Conservation (phyloP, 306 rosid genomes). For the Hylodesmum podocarpum region DNA sequence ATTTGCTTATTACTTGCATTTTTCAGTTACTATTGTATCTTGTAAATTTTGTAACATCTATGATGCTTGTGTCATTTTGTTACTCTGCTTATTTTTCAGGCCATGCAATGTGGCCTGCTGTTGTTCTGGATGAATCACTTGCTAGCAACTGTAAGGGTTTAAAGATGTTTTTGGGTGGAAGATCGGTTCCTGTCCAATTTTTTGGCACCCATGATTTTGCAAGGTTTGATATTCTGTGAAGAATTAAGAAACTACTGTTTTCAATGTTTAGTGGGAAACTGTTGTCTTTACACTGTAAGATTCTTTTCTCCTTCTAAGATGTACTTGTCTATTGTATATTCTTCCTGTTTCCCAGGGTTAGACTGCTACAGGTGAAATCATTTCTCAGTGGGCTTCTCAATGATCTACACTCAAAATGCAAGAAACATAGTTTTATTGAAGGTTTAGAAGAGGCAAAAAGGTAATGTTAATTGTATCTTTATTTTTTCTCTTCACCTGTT, state of each 20-base stretch:
- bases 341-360: slow-evolving; percentile 59
- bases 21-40: slow-evolving; percentile 9
- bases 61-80: slow-evolving; percentile 4
- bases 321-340: neutral
- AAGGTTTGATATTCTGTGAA: slow-evolving; percentile 56
- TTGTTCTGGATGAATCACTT: slow-evolving; percentile 89
- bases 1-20: slow-evolving; percentile 22
- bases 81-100: slow-evolving; percentile 56
- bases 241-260: slow-evolving; percentile 22
- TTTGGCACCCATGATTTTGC: slow-evolving; percentile 99
- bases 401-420: slow-evolving; percentile 88
- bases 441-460: slow-evolving; percentile 96
- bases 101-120: slow-evolving; percentile 99
- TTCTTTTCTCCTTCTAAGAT: slow-evolving; percentile 5
- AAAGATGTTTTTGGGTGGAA: slow-evolving; percentile 61
- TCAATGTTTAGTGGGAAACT: neutral
- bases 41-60: slow-evolving; percentile 25
- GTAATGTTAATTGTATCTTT: slow-evolving; percentile 41
- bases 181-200: slow-evolving; percentile 90
- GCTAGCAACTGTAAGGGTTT: slow-evolving; percentile 82
- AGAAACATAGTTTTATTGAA: slow-evolving; percentile 66
- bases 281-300: neutral
- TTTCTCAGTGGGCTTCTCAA: slow-evolving; percentile 90
- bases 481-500: neutral
- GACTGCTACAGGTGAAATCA: slow-evolving; percentile 78